These are phyloP conservation scores for Yamadazyma sp. DNA, from an alignment of 805 yeast species.

Conservation along the genomic window DNA sequence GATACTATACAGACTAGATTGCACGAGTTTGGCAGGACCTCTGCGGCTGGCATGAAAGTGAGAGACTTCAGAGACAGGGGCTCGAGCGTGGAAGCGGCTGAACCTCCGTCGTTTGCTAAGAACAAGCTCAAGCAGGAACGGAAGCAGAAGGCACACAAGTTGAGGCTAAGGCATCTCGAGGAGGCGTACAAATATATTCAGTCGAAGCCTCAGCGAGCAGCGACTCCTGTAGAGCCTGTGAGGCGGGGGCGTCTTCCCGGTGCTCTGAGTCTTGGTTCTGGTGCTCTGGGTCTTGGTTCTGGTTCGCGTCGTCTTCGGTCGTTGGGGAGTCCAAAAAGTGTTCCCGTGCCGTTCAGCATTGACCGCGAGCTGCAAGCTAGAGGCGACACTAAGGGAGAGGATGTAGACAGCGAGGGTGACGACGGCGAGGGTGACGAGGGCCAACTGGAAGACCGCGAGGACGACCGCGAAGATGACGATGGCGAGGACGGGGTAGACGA, in stretches of 20 bases:
- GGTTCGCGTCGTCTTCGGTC: no score
- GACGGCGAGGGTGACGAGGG: not conserved
- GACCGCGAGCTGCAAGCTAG: no score
- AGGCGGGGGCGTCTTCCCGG: no score
- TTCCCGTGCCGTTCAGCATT: no score
- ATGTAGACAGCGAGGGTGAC: not conserved
- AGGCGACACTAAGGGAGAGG: not conserved
- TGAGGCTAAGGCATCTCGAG: not conserved
- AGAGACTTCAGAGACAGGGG: conserved; percentile 62
- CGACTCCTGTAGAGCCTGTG: no score
- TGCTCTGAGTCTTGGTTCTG: no score
- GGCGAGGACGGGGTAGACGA: no score
- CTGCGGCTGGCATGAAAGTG: conserved; percentile 71
- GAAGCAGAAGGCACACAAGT: not conserved
- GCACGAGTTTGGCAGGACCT: conserved; percentile 80
- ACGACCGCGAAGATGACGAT: no score
- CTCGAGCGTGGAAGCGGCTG: conserved; percentile 42
- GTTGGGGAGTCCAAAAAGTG: no score
- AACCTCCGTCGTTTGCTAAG: conserved; percentile 71
- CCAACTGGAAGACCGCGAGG: no score
- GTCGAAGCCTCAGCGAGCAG: not conserved
- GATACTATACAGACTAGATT: conserved; percentile 89
- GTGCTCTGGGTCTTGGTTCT: no score
- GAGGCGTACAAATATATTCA: conserved; percentile 5
- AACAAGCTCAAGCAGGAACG: conserved; percentile 2